Evolutionary conservation across 139 green algal species (phyloP).

Genomic region (Chlamydomonas schloesseri): DNA sequence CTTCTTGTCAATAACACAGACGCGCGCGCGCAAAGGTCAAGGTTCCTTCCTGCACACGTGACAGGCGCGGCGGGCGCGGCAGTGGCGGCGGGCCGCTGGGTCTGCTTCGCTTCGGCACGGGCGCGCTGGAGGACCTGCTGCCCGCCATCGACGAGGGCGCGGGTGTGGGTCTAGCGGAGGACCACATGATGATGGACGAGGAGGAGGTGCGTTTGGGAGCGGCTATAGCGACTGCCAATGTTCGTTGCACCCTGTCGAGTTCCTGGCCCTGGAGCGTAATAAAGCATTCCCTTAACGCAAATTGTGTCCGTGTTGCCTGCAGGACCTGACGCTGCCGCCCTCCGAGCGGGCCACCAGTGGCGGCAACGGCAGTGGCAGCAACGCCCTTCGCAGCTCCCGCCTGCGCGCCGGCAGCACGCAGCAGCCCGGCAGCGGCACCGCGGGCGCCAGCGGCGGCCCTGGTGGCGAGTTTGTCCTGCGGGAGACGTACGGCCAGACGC

Average conservation of each 20-base stretch:
- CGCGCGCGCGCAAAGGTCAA: no score
- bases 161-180: not conserved
- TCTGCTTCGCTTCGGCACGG: conserved; percentile 26
- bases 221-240: no score
- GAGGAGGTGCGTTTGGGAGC: no score
- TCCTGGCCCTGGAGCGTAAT: no score
- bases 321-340: not conserved
- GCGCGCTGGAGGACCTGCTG: conserved; percentile 53
- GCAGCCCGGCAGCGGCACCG: not conserved
- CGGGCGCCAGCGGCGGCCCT: not conserved
- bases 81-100: not conserved
- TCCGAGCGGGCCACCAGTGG: not conserved
- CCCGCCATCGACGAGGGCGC: conserved; percentile 35
- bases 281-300: no score
- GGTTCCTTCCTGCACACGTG: no score
- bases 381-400: not conserved
- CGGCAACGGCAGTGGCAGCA: not conserved
- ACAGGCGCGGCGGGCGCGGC: not conserved
- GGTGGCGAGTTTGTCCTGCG: not conserved
- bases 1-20: no score
- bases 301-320: no score
- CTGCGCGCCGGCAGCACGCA: not conserved
- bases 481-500: conserved; percentile 26
- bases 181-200: not conserved
- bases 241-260: no score